Percentiles rank a stretch among this genome's conserved stretches.
phyloP scores from a whole-genome alignment of 1,139 yeast genomes.

The Candida sp. region DNA sequence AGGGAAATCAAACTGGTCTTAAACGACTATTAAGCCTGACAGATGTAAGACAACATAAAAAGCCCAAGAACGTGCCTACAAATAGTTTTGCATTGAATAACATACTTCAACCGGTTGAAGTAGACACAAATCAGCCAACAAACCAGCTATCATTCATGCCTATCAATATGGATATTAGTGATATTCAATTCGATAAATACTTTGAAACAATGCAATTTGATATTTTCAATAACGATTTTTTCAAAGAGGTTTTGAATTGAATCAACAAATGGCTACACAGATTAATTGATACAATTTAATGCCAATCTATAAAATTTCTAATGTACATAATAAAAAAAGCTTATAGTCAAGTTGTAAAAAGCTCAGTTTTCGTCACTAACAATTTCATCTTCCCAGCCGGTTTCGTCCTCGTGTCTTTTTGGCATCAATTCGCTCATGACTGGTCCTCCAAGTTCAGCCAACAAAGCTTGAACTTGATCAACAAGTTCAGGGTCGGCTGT shows the following conservation, averaged over 20 bases:
- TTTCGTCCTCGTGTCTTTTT: conserved; percentile 37
- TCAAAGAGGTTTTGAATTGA: conserved; percentile 18
- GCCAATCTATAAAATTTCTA: background rate
- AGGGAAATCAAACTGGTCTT: conserved; percentile 7
- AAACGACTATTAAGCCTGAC: background rate
- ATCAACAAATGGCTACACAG: too few species aligned
- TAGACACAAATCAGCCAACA: background rate
- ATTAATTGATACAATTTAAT: too few species aligned
- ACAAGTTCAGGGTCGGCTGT: conserved; percentile 56
- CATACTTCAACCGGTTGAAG: background rate
- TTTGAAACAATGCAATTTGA: conserved; percentile 28
- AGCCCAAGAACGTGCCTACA: background rate
- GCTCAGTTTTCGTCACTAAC: conserved; percentile 19
- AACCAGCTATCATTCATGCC: background rate
- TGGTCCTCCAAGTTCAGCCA: conserved; percentile 60
- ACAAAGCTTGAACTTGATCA: conserved; percentile 47
- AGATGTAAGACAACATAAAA: background rate
- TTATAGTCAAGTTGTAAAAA: too few species aligned
- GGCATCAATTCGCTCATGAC: conserved; percentile 44
- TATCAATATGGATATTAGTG: conserved; percentile 3
- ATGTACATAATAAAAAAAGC: background rate
- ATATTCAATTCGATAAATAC: conserved; percentile 18
- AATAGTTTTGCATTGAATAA: background rate
- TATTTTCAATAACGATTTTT: conserved; percentile 27
- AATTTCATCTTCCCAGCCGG: conserved; percentile 47